phyloP scores from a whole-genome alignment of 2,329 filamentous ascomycete genomes.

The Capronia americana region DNA sequence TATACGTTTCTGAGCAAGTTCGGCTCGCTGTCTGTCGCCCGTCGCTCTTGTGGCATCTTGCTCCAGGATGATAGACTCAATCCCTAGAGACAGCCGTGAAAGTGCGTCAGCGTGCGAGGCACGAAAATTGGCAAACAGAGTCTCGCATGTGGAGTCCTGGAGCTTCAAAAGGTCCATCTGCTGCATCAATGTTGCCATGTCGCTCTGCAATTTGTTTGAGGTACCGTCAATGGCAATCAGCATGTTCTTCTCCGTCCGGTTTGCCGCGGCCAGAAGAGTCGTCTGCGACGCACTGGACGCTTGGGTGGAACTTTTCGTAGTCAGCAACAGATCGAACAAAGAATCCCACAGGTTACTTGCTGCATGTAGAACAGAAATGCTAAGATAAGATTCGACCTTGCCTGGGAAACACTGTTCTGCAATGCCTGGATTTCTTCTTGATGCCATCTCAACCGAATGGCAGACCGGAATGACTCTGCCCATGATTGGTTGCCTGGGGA shows the following conservation, averaged over 20 bases:
- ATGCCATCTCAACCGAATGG: slow-evolving; percentile 5
- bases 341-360: background rate
- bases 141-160: background rate
- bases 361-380: background rate
- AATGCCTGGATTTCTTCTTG: slow-evolving; percentile 5
- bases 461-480: background rate
- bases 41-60: background rate
- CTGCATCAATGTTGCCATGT: background rate
- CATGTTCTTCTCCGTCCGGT: background rate
- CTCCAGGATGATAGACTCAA: background rate
- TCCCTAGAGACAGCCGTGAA: background rate
- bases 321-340: background rate
- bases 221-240: background rate
- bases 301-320: background rate
- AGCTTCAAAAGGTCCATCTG: background rate
- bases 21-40: background rate
- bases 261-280: background rate
- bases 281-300: background rate
- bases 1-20: background rate
- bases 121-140: background rate
- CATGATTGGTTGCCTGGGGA: background rate
- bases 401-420: slow-evolving; percentile 8
- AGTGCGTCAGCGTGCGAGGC: background rate
- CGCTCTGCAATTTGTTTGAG: background rate
- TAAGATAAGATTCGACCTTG: slow-evolving; percentile 6